phyloP scores from a whole-genome alignment of 176 grass and related monocot genomes.

The Melocanna baccifera region DNA sequence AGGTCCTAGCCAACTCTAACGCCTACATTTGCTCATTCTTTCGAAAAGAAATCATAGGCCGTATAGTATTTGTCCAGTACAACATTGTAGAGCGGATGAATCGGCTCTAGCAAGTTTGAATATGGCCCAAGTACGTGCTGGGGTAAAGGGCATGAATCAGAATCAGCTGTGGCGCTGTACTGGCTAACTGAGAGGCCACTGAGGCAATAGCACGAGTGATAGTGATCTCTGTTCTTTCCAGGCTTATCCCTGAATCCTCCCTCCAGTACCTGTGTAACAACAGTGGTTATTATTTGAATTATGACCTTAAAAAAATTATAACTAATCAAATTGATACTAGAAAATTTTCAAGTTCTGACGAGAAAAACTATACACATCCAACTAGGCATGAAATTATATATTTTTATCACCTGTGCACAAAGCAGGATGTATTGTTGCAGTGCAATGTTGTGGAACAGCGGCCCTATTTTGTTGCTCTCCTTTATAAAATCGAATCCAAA shows the following conservation, averaged over 20 bases:
- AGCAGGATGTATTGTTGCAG: slow-evolving; percentile 93
- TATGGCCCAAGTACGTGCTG: slow-evolving; percentile 80
- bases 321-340: neutral
- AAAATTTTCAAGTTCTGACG: neutral
- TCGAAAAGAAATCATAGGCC: slow-evolving; percentile 67
- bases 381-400: neutral
- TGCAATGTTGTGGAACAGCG: slow-evolving; percentile 73
- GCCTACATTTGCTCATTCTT: slow-evolving; percentile 9
- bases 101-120: slow-evolving; percentile 74
- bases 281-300: neutral
- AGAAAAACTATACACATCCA: neutral
- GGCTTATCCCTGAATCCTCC: slow-evolving; percentile 96
- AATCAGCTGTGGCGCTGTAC: slow-evolving; percentile 50
- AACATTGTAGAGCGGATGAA: slow-evolving; percentile 82
- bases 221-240: slow-evolving; percentile 74
- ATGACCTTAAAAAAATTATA: neutral
- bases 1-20: neutral
- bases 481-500: slow-evolving; percentile 61
- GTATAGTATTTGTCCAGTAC: slow-evolving; percentile 58
- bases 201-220: slow-evolving; percentile 94
- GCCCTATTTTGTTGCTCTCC: slow-evolving; percentile 56
- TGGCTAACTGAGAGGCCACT: slow-evolving; percentile 80
- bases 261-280: slow-evolving; percentile 59
- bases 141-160: slow-evolving; percentile 45
- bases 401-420: slow-evolving; percentile 72